A percentile compares a stretch with the other conserved stretches of the same genome.
These are phyloP conservation scores for Tetrahymena elliotti DNA, from an alignment of 73 alveolate species.

Conservation along the genomic window DNA sequence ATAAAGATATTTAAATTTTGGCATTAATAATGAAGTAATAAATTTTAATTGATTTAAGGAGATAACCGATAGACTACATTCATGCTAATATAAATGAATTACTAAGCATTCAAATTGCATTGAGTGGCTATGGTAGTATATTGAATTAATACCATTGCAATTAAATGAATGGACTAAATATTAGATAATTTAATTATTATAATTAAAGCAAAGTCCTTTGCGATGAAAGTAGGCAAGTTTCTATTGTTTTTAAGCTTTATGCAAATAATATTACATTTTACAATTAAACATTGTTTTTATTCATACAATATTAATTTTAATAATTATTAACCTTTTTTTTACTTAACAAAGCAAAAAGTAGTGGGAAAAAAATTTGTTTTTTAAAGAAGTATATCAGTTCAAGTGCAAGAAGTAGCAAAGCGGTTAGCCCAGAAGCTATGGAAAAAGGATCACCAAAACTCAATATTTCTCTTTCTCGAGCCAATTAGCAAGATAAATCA, in stretches of 20 bases:
- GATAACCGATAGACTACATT: background rate
- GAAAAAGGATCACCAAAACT: background rate
- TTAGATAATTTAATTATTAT: background rate
- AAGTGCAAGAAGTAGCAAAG: background rate
- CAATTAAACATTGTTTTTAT: background rate
- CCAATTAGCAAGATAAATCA: background rate
- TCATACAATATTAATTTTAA: background rate
- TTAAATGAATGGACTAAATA: background rate
- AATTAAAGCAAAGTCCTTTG: background rate
- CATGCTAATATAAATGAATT: background rate
- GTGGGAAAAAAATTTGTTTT: background rate
- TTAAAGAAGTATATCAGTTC: background rate
- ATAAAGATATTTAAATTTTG: too few relatives aligned
- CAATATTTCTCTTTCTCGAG: background rate
- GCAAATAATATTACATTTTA: background rate
- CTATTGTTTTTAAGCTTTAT: too few relatives aligned
- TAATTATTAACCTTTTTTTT: background rate
- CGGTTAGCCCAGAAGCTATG: background rate
- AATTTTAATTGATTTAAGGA: background rate
- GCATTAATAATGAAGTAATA: background rate
- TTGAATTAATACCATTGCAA: background rate
- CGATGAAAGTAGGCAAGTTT: background rate
- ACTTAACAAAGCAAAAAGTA: background rate
- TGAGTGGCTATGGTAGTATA: background rate
- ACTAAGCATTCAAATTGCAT: background rate